A percentile compares a stretch with the other conserved stretches of the same genome.
Conservation (phyloP, 1,139 yeast genomes). For the Candida sp. region DNA sequence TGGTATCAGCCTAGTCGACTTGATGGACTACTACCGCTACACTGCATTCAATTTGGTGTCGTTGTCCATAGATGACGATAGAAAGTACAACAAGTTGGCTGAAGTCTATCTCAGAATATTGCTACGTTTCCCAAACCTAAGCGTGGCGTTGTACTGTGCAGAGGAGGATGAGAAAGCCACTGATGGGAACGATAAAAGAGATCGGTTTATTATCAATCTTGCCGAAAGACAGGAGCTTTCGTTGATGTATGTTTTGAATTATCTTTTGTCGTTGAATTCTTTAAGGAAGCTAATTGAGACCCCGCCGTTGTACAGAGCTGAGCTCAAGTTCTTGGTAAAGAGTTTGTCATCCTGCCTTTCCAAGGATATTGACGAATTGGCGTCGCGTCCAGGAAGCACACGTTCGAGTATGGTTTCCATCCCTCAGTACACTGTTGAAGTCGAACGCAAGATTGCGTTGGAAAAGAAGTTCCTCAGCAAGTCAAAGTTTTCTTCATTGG, state of each 20-base stretch:
- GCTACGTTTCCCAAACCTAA: slow-evolving; percentile 29
- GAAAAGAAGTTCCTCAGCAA: slow-evolving; percentile 15
- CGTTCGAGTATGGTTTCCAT: slow-evolving; percentile 26
- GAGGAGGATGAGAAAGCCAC: slow-evolving; percentile 9
- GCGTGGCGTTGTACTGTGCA: slow-evolving; percentile 10
- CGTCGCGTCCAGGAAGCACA: slow-evolving; percentile 27
- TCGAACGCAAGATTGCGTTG: slow-evolving; percentile 9
- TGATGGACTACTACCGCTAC: slow-evolving; percentile 33
- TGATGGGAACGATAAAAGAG: slow-evolving; percentile 1
- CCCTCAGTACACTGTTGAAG: slow-evolving; percentile 14
- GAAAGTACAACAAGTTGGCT: slow-evolving; percentile 22
- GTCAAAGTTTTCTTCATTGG: slow-evolving; percentile 20
- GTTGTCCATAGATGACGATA: slow-evolving; percentile 5
- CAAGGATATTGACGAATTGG: slow-evolving; percentile 28
- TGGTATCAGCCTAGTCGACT: slow-evolving; percentile 21
- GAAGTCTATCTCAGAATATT: slow-evolving; percentile 29
- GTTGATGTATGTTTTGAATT: slow-evolving; percentile 32
- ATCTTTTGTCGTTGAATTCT: slow-evolving; percentile 23
- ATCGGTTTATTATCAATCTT: slow-evolving; percentile 13
- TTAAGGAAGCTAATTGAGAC: slow-evolving; percentile 26
- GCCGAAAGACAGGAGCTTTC: slow-evolving; percentile 39
- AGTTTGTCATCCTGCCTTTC: slow-evolving; percentile 28
- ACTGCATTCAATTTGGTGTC: slow-evolving; percentile 29
- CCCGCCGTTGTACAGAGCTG: slow-evolving; percentile 20
- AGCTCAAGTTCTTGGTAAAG: slow-evolving; percentile 23